phyloP scores from a whole-genome alignment of 176 grass and related monocot species.

The Juncus effusus region DNA sequence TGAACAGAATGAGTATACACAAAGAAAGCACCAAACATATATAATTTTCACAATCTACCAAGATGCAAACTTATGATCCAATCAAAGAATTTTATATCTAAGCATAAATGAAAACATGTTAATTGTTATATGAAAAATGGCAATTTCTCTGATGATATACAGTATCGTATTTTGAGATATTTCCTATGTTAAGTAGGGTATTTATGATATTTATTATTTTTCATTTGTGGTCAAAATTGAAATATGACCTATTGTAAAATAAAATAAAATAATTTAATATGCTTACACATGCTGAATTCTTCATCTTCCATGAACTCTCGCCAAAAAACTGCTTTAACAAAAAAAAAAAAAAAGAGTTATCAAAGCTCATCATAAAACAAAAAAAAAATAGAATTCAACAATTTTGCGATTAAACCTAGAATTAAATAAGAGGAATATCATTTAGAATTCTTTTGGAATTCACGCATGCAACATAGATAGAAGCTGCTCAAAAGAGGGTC shows the following conservation, averaged over 20 bases:
- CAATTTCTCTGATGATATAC: background rate
- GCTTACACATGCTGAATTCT: conserved; percentile 24
- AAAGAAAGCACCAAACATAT: conserved; percentile 27
- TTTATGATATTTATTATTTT: background rate
- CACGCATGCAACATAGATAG: background rate
- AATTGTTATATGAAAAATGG: background rate
- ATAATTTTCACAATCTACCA: conserved; percentile 5
- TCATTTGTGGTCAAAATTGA: conserved; percentile 5
- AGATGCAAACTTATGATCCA: conserved; percentile 9
- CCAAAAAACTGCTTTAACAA: conserved; percentile 18
- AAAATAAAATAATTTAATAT: conserved; percentile 3
- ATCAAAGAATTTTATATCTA: conserved; percentile 16
- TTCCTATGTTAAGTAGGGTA: background rate
- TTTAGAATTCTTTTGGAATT: conserved; percentile 1
- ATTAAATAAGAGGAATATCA: conserved; percentile 1
- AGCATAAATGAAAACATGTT: conserved; percentile 9
- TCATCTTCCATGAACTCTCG: conserved; percentile 31
- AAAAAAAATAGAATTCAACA: conserved; percentile 8
- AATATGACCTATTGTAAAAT: background rate
- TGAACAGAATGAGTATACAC: conserved; percentile 13
- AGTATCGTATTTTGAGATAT: background rate
- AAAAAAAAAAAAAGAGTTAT: conserved; percentile 22
- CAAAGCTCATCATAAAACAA: background rate
- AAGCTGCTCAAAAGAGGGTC: background rate
- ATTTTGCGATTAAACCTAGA: background rate